These are phyloP conservation scores for Lophiotrema nucula DNA, from an alignment of 495 filamentous ascomycete species.

Conservation along the genomic window DNA sequence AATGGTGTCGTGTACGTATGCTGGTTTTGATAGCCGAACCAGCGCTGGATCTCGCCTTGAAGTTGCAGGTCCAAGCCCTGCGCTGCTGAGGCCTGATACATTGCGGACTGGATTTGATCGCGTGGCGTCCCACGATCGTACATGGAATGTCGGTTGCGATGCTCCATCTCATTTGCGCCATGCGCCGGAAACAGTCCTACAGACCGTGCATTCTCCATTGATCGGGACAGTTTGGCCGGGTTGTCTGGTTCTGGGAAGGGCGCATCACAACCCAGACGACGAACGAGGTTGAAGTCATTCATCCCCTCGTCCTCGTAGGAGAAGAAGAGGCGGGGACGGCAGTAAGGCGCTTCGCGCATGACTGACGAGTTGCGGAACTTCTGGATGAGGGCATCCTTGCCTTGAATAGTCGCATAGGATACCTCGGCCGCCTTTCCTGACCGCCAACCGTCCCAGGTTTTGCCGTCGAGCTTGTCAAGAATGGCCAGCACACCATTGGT, in stretches of 20 bases:
- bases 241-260: constrained; percentile 27
- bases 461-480: constrained; percentile 12
- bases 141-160: constrained; percentile 4
- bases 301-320: neutral
- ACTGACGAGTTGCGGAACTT: constrained; percentile 97
- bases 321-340: constrained; percentile 56
- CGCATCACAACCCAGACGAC: constrained; percentile 20
- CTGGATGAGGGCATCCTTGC: constrained; percentile 81
- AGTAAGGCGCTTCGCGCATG: constrained; percentile 78
- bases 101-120: constrained; percentile 7
- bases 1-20: neutral
- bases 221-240: constrained; percentile 25
- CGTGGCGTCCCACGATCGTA: constrained; percentile 30
- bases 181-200: constrained; percentile 28
- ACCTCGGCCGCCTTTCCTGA: constrained; percentile 79
- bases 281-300: neutral
- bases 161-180: neutral
- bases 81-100: neutral
- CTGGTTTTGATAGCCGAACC: neutral
- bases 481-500: constrained; percentile 51
- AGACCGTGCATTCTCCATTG: constrained; percentile 19
- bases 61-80: neutral
- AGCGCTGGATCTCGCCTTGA: neutral
- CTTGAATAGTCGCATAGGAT: constrained; percentile 94
- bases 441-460: constrained; percentile 59